Base-by-base conservation (phyloP, 2,329 filamentous ascomycete species). In the Phaeophleospora eucalypticola region DNA sequence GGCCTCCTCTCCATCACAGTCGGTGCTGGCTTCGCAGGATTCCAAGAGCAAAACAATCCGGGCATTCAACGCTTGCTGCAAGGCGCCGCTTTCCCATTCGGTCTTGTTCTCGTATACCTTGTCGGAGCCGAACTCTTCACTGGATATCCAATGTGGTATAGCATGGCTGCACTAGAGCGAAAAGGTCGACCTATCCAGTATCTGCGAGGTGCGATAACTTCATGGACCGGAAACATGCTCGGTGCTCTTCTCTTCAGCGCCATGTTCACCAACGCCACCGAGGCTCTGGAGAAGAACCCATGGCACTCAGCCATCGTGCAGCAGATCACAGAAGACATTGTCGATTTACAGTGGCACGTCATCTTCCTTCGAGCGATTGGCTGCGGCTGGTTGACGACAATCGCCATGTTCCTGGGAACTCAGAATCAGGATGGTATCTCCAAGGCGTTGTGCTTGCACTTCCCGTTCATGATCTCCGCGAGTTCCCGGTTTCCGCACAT, bases 61-160 rank as follows among this genome's bases (percentile, higher is more conserved):
- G 58, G 58, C 6, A 45, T 62, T 8, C 35, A 51, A 33, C 49
- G 51, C 6, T 36, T 62, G 9, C 39, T 63, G 9, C 60, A 63
- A 34, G 59, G 61, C 15, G 27, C 51, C 7, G 46, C 55, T 2
- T 63, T 63, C 27, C 56, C 60, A 0, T 41, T 61, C 15, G 61
- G 60, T 7, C 53, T 64, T 6, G 54, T 63, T 3, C 29, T 63
- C 14, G 53, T 61, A 2, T 64, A 63, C 37, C 51, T 59, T 8
- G 48, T 60, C 2, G 61, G 61, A 36, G 61, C 58, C 2, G 61
- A 63, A 29, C 49, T 63, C 21, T 64, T 56, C 35, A 64, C 61
- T 8, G 60, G 60, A 2, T 63, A 61, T 44, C 60, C 60, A 0
- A 64, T 64, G 61, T 62, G 60, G 60, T 52, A 58, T 18, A 38